Conservation (phyloP, 2,329 filamentous ascomycete species). For the Nannizziopsis barbatae region DNA sequence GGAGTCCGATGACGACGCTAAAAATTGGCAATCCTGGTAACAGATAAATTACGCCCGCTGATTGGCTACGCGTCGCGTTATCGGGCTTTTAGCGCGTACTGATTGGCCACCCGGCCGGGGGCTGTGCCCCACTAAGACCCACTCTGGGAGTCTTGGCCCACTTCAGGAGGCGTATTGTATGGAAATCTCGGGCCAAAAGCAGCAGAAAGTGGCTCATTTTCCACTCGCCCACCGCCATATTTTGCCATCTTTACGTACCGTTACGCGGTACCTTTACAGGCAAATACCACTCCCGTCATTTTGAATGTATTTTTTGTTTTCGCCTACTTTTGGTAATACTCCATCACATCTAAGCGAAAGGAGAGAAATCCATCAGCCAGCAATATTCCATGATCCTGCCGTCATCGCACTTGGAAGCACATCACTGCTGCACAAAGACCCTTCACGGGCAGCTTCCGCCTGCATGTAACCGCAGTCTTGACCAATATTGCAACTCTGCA, state of each 20-base stretch:
- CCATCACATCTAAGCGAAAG: too few species aligned
- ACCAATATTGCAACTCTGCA: constrained; percentile 4
- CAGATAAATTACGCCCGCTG: constrained; percentile 22
- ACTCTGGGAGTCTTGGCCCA: neutral
- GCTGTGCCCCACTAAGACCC: constrained; percentile 12
- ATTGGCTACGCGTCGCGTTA: constrained; percentile 25
- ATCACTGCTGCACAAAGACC: neutral
- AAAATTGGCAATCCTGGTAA: constrained; percentile 26
- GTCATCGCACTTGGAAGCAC: neutral
- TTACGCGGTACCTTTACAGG: too few species aligned
- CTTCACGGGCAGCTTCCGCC: neutral
- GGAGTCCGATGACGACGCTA: constrained; percentile 29
- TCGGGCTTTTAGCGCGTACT: constrained; percentile 15
- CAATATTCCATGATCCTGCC: neutral
- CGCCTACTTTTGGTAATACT: neutral
- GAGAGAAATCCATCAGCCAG: too few species aligned
- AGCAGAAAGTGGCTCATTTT: constrained; percentile 2
- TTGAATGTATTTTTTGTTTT: too few species aligned
- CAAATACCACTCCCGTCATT: too few species aligned
- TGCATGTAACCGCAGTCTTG: constrained; percentile 3
- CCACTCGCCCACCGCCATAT: neutral
- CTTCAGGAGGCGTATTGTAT: constrained; percentile 5
- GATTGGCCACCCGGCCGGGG: constrained; percentile 20
- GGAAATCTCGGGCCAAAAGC: constrained; percentile 5
- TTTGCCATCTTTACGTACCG: neutral